Conservation (phyloP, 1,284 basidiomycete species). For the Mycena citricolor region DNA sequence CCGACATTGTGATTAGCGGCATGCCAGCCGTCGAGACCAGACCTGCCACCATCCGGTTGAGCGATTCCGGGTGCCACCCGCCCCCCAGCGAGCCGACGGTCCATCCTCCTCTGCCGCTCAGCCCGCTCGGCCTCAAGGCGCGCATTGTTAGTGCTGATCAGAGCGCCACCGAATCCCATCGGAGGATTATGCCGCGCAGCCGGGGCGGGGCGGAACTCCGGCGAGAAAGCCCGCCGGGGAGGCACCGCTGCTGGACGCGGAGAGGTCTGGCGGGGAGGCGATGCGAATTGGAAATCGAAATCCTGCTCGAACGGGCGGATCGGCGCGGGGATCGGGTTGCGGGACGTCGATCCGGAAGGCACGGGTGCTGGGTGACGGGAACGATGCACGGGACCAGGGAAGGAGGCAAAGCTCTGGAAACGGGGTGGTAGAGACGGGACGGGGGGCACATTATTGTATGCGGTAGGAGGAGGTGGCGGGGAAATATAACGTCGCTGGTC, state of each 20-base stretch:
- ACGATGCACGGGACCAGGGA: not conserved
- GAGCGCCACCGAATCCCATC: constrained; percentile 69
- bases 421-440: constrained; percentile 39
- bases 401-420: constrained; percentile 5
- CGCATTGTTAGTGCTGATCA: constrained; percentile 48
- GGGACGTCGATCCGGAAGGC: constrained; percentile 22
- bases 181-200: constrained; percentile 55
- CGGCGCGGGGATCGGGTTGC: constrained; percentile 3
- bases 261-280: constrained; percentile 8
- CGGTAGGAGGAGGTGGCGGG: constrained; percentile 42
- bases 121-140: constrained; percentile 26
- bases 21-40: not conserved
- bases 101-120: constrained; percentile 17
- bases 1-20: not conserved
- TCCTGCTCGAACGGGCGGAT: constrained; percentile 6
- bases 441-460: constrained; percentile 34
- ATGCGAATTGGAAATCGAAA: constrained; percentile 5
- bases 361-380: constrained; percentile 7
- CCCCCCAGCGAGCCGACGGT: constrained; percentile 14
- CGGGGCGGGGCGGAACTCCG: constrained; percentile 36
- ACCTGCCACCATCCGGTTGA: not conserved
- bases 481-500: constrained; percentile 36
- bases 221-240: constrained; percentile 21
- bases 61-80: constrained; percentile 11
- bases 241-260: not conserved